Evolutionary conservation across 768 basidiomycete species (phyloP).

Genomic region (Agrocybe praecox): DNA sequence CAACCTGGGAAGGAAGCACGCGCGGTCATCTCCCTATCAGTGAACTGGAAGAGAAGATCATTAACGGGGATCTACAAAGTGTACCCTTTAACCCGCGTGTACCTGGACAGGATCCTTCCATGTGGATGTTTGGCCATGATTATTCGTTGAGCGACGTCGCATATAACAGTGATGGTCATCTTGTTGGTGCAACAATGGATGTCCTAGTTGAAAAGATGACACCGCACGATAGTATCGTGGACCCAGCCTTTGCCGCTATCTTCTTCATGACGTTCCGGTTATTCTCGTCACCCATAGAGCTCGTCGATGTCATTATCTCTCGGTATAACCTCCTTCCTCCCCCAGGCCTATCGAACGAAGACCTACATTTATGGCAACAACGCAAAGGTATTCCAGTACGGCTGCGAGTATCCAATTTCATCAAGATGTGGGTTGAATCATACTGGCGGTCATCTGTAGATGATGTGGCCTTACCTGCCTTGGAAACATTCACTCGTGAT

Average conservation of each 20-base stretch:
- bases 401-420: slow-evolving; percentile 86
- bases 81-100: slow-evolving; percentile 47
- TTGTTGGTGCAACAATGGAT: slow-evolving; percentile 87
- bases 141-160: slow-evolving; percentile 83
- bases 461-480: slow-evolving; percentile 55
- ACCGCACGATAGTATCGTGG: slow-evolving; percentile 89
- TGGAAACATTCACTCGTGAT: slow-evolving; percentile 64
- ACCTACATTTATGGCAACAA: slow-evolving; percentile 78
- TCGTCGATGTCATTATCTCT: slow-evolving; percentile 75
- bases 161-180: slow-evolving; percentile 87
- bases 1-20: slow-evolving; percentile 59
- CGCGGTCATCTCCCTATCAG: slow-evolving; percentile 29
- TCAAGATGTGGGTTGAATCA: slow-evolving; percentile 92
- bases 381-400: slow-evolving; percentile 89
- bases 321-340: slow-evolving; percentile 86
- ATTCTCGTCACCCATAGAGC: slow-evolving; percentile 77
- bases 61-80: slow-evolving; percentile 52
- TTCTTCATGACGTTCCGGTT: slow-evolving; percentile 97
- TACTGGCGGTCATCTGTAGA: slow-evolving; percentile 87
- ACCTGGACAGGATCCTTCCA: slow-evolving; percentile 44
- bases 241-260: slow-evolving; percentile 81
- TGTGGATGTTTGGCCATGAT: slow-evolving; percentile 72
- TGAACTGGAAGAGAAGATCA: slow-evolving; percentile 55
- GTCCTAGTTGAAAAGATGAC: slow-evolving; percentile 98
- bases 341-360: slow-evolving; percentile 53